Evolutionary conservation across 2,329 filamentous ascomycete species (phyloP), one percentile per base, ranked within the genome.

Genomic region (Xenoacremonium recifei): DNA sequence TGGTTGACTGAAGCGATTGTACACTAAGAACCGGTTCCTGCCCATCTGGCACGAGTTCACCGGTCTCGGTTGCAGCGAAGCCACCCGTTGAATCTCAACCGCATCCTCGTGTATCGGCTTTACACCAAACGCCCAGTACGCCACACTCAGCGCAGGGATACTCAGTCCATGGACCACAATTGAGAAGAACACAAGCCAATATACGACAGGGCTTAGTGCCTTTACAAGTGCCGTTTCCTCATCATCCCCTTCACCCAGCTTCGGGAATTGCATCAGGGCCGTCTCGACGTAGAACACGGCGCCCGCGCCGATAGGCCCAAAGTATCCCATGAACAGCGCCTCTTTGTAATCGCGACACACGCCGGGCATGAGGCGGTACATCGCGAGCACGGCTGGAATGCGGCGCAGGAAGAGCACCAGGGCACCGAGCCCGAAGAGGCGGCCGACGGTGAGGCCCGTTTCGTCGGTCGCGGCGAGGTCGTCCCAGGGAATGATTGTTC

Each of bases 231-330:
- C 53, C 3, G 55, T 55, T 46, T 66, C 63, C 30, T 62, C 61
- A 11, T 54, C 57, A 47, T 65, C 64, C 7, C 60, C 62, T 6
- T 63, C 46, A 18, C 56, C 61, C 4, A 59, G 40, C n/a, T 60
- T 39, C 3, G 67, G 68, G 40, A 72, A 69, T 4, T 73, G 51
- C 12, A 69, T 58, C 10, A 61, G 58, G 2, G 68, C 65, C 43
- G 73, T 68, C 53, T 72, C 67, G 19, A 89, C 73, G 60, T 90
- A 89, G 63, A 89, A 90, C 17, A 89, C 75, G 2, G 86, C 85
- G 17, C 82, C 84, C 7, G 87, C 85, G 3, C 87, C 87, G 37
- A 90, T 89, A 0, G 86, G 87, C 0, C 86, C 86, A 53, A 90
- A 90, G 47, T 80, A 80, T 0, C 78, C 78, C 74, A 81, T 76